Percentiles rank a stretch among this genome's conserved stretches.
phyloP scores from a whole-genome alignment of 148 eudicot species.

The Pouteria glomerata region DNA sequence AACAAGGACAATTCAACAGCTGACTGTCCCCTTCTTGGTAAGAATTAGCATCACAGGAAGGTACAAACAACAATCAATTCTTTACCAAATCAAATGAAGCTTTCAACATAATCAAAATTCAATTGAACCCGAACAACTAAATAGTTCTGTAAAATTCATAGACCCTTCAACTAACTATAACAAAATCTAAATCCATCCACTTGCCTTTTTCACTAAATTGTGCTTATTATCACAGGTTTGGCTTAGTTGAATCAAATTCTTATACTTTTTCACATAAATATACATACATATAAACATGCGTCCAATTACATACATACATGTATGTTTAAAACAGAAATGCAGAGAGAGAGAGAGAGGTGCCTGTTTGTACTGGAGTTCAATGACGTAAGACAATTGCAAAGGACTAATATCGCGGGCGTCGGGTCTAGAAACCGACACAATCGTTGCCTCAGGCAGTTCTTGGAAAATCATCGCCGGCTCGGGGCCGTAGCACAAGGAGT shows the following conservation, averaged over 20 bases:
- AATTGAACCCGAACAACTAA: too few species aligned
- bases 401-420: constrained; percentile 79
- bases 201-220: background rate
- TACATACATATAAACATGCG: background rate
- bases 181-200: background rate
- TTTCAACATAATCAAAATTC: background rate
- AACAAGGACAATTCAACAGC: background rate
- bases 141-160: background rate
- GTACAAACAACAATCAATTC: background rate
- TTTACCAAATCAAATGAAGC: constrained; percentile 4
- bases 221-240: background rate
- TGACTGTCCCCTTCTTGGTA: background rate
- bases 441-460: constrained; percentile 73
- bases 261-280: background rate
- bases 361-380: constrained; percentile 89
- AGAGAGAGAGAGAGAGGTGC: constrained; percentile 11
- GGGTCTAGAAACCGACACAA: constrained; percentile 68
- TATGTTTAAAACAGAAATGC: background rate
- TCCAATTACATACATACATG: background rate
- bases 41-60: background rate
- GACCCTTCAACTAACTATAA: background rate
- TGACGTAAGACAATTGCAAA: constrained; percentile 73
- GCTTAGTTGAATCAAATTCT: background rate
- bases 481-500: constrained; percentile 23
- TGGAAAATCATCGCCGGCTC: constrained; percentile 53